Evolutionary conservation across 306 rosid genomes (phyloP).

Genomic region (Inga leiocalycina): DNA sequence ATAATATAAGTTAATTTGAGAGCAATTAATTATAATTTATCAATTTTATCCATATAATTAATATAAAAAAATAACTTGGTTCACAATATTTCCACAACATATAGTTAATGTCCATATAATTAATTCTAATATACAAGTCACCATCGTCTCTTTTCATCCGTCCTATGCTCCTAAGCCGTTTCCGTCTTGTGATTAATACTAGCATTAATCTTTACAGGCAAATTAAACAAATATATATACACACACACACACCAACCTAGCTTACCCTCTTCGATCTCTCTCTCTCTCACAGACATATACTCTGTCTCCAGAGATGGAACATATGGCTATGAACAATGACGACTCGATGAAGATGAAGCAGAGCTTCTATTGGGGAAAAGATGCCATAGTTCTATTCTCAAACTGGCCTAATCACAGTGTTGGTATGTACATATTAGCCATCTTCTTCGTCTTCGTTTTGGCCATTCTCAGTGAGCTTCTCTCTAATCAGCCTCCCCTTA

Average conservation of each 20-base stretch:
- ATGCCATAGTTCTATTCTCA: constrained; percentile 55
- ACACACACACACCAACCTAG: not conserved
- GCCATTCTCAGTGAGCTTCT: constrained; percentile 51
- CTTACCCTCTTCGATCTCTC: not conserved
- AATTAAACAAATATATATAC: not conserved
- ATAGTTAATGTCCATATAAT: too few relatives aligned
- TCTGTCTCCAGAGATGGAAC: not conserved
- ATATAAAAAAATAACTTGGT: too few relatives aligned
- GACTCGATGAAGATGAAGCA: constrained; percentile 43
- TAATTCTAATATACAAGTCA: not conserved
- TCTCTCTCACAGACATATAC: not conserved
- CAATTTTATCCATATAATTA: too few relatives aligned
- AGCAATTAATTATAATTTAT: too few relatives aligned
- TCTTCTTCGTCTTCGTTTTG: constrained; percentile 55
- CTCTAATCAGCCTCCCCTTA: constrained; percentile 39
- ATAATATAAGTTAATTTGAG: too few relatives aligned
- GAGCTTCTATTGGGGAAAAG: constrained; percentile 77
- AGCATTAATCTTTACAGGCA: constrained; percentile 14
- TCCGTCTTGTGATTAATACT: not conserved
- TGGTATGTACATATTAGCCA: constrained; percentile 63
- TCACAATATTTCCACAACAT: too few relatives aligned
- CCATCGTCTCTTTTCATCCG: not conserved
- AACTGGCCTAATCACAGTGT: constrained; percentile 61
- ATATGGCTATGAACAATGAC: not conserved
- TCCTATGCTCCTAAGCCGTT: not conserved